These are phyloP conservation scores for Colletotrichum siamense DNA, from an alignment of 2,329 filamentous ascomycete species.

Conservation along the genomic window DNA sequence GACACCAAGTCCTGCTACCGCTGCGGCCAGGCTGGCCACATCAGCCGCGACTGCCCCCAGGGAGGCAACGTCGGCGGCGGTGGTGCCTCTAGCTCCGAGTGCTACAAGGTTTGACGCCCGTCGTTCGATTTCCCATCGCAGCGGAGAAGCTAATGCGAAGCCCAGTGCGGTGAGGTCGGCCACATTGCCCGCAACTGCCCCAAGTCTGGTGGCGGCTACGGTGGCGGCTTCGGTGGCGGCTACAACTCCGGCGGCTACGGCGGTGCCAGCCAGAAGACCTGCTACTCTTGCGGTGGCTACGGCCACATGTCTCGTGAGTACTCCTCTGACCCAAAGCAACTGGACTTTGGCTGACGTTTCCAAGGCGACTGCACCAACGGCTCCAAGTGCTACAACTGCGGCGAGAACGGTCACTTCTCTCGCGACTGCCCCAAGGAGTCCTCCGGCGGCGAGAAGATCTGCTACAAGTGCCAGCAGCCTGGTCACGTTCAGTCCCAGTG, in stretches of 20 bases:
- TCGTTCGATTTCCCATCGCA: not conserved
- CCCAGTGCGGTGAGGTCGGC: conserved; percentile 86
- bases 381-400: conserved; percentile 99
- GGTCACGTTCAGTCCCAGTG: conserved; percentile 95
- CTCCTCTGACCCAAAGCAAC: not conserved
- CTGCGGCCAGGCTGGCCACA: conserved; percentile 85
- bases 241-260: conserved; percentile 52
- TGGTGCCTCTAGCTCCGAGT: conserved; percentile 66
- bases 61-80: conserved; percentile 52
- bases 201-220: conserved; percentile 59
- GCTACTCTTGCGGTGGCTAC: conserved; percentile 97
- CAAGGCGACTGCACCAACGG: conserved; percentile 92
- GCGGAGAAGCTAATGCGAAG: conserved; percentile 12
- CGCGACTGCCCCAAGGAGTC: conserved; percentile 96
- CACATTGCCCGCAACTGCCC: conserved; percentile 95
- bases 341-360: conserved; percentile 6
- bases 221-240: conserved; percentile 54
- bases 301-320: conserved; percentile 89
- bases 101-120: conserved; percentile 75
- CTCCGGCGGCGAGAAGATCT: conserved; percentile 87
- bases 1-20: conserved; percentile 82
- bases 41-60: conserved; percentile 80
- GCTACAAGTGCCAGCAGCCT: conserved; percentile 90
- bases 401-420: conserved; percentile 91
- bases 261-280: conserved; percentile 76